These are phyloP conservation scores for Jatropha multifida DNA, from an alignment of 441 rosid genomes.

Conservation along the genomic window DNA sequence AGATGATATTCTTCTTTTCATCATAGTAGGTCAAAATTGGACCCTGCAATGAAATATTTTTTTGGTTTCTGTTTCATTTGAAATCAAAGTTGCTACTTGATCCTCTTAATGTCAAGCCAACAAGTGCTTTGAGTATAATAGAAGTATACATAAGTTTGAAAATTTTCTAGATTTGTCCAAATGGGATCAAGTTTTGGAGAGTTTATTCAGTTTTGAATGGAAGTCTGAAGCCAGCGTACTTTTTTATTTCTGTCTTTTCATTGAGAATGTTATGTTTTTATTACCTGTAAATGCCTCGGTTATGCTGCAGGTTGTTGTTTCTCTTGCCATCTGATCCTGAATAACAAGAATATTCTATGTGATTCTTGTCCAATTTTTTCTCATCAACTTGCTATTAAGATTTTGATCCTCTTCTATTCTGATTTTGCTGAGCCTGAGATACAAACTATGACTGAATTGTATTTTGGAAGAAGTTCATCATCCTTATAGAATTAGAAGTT, in stretches of 20 bases:
- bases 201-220: not conserved
- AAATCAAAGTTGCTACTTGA: not conserved
- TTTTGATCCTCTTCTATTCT: not conserved
- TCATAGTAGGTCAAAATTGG: not conserved
- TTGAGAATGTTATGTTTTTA: not conserved
- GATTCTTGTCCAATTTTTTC: not conserved
- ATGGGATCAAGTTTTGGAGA: not conserved
- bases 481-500: not conserved
- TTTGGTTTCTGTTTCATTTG: not conserved
- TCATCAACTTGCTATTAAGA: not conserved
- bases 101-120: not conserved
- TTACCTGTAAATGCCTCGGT: not conserved
- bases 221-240: not conserved
- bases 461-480: not conserved
- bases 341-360: not conserved
- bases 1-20: not conserved
- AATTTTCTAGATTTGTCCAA: constrained; percentile 2
- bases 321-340: not conserved
- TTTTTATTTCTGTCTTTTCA: not conserved
- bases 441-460: not conserved
- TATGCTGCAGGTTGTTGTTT: not conserved
- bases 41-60: not conserved
- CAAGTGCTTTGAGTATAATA: not conserved
- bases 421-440: not conserved
- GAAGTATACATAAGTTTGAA: not conserved